Percentiles rank a stretch among this genome's conserved stretches.
These are phyloP conservation scores for Phytophthora cactorum DNA, from an alignment of 352 stramenopile genomes.

Conservation along the genomic window DNA sequence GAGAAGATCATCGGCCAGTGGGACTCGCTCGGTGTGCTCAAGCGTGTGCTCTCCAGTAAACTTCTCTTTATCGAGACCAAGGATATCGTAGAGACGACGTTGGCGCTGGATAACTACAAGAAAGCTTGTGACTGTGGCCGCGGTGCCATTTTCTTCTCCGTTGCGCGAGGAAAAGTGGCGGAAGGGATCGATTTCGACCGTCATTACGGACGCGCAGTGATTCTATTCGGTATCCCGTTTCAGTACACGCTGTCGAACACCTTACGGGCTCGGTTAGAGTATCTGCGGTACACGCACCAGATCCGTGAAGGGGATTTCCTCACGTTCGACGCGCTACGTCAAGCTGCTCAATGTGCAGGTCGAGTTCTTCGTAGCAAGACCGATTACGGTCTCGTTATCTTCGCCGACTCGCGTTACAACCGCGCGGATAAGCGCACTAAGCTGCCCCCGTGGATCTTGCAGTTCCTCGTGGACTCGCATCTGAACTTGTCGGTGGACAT, in stretches of 20 bases:
- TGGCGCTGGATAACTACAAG: conserved; percentile 99
- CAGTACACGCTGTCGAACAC: conserved; percentile 97
- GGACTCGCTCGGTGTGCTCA: conserved; percentile 92
- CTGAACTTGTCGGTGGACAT: conserved; percentile 98
- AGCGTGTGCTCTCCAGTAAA: conserved; percentile 96
- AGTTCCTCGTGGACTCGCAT: conserved; percentile 96
- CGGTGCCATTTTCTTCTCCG: conserved; percentile 98
- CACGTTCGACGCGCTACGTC: conserved; percentile 98
- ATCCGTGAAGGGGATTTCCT: conserved; percentile 97
- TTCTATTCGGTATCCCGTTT: conserved; percentile 99
- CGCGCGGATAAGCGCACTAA: conserved; percentile 98
- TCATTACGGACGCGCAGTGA: conserved; percentile 97
- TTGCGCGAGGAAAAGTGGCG: conserved; percentile 98
- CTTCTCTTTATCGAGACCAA: conserved; percentile 99
- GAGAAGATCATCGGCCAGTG: conserved; percentile 98
- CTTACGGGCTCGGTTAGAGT: conserved; percentile 96
- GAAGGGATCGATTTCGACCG: conserved; percentile 99
- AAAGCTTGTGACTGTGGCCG: conserved; percentile 96
- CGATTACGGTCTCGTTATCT: conserved; percentile 99
- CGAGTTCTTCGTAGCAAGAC: conserved; percentile 98
- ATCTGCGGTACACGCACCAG: conserved; percentile 94
- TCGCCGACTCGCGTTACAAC: conserved; percentile 99
- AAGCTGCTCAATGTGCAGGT: conserved; percentile 97
- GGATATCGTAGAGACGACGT: conserved; percentile 99
- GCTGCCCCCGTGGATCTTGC: conserved; percentile 98